These are phyloP conservation scores for Chionographis japonica DNA, from an alignment of 106 monocot species.

Conservation along the genomic window DNA sequence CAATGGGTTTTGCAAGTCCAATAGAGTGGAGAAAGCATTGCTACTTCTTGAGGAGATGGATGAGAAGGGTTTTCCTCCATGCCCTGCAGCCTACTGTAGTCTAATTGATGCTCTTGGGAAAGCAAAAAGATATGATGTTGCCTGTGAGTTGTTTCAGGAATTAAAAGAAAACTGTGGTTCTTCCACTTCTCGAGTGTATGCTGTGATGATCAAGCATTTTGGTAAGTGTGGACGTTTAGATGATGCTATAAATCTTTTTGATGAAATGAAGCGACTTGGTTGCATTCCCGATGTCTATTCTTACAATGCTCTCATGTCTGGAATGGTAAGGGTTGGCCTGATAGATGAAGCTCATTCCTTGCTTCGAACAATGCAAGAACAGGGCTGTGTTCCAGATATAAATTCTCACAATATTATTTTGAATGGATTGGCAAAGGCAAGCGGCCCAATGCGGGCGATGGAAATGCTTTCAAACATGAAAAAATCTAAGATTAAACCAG, in stretches of 20 bases:
- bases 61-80: slow-evolving; percentile 90
- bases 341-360: slow-evolving; percentile 75
- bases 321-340: slow-evolving; percentile 76
- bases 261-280: slow-evolving; percentile 87
- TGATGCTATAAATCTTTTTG: slow-evolving; percentile 72
- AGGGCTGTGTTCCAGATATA: slow-evolving; percentile 74
- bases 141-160: slow-evolving; percentile 87
- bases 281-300: slow-evolving; percentile 75
- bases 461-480: slow-evolving; percentile 88
- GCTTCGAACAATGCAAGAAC: slow-evolving; percentile 72
- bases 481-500: slow-evolving; percentile 46
- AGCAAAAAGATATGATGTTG: slow-evolving; percentile 73
- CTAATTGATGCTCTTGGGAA: slow-evolving; percentile 91
- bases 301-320: slow-evolving; percentile 94
- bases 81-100: slow-evolving; percentile 90
- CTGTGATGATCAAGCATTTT: slow-evolving; percentile 94
- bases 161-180: slow-evolving; percentile 81
- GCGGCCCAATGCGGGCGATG: slow-evolving; percentile 68
- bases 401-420: slow-evolving; percentile 93
- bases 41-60: slow-evolving; percentile 97
- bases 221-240: slow-evolving; percentile 66
- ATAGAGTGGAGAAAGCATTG: slow-evolving; percentile 76
- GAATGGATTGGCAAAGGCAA: slow-evolving; percentile 62
- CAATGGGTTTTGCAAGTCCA: slow-evolving; percentile 87
- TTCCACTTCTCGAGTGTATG: slow-evolving; percentile 81